These are phyloP conservation scores for Neurospora sp. DNA, from an alignment of 495 filamentous ascomycete species.

Conservation along the genomic window DNA sequence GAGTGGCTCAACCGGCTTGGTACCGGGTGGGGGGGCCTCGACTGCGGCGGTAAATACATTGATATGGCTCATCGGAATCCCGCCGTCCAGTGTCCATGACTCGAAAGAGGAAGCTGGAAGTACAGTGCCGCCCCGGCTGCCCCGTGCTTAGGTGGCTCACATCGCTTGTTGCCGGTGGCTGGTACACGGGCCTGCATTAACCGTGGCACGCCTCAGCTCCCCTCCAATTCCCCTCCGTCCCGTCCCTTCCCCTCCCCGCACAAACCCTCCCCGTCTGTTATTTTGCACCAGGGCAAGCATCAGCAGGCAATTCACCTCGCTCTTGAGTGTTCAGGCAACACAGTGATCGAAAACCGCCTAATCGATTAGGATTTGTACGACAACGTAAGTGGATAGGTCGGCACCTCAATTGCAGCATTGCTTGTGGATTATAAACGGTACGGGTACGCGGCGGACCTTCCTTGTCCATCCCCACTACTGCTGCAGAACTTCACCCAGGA, in stretches of 20 bases:
- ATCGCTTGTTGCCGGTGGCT: neutral
- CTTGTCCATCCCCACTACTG: conserved; percentile 21
- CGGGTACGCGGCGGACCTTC: neutral
- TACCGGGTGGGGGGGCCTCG: neutral
- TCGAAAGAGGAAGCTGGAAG: neutral
- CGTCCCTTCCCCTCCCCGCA: neutral
- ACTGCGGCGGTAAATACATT: neutral
- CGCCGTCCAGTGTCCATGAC: neutral
- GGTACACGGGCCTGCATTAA: neutral
- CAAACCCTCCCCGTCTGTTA: neutral
- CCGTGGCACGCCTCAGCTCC: neutral
- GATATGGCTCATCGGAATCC: neutral
- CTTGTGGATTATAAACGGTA: neutral
- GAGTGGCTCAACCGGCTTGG: neutral
- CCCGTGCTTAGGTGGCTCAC: neutral
- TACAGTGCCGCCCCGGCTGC: neutral
- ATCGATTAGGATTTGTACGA: neutral
- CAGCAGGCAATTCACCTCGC: neutral
- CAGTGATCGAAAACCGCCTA: neutral
- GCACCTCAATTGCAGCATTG: neutral
- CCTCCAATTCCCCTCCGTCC: neutral
- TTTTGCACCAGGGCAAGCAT: neutral
- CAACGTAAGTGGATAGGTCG: neutral
- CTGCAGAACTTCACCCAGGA: conserved; percentile 11
- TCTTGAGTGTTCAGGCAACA: neutral